These are phyloP conservation scores for Centrapalus pauciflorus DNA, from an alignment of 129 eudicot genomes.

Conservation along the genomic window DNA sequence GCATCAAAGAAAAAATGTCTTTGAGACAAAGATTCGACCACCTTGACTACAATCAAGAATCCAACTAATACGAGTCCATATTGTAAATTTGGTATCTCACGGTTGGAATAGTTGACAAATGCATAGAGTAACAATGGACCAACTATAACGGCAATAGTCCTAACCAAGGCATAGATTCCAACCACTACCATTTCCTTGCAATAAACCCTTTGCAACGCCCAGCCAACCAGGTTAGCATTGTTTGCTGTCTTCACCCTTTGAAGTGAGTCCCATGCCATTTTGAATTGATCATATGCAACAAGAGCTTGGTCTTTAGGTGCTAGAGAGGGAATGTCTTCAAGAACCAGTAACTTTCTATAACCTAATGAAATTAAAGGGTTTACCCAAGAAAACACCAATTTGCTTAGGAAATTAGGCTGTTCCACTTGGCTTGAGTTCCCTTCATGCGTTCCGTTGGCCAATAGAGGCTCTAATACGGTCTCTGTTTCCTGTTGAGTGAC, in stretches of 20 bases:
- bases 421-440: neutral
- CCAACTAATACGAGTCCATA: constrained; percentile 51
- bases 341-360: constrained; percentile 33
- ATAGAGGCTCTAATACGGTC: constrained; percentile 31
- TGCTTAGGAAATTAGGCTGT: constrained; percentile 36
- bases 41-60: constrained; percentile 40
- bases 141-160: constrained; percentile 28
- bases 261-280: constrained; percentile 30
- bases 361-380: constrained; percentile 49
- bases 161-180: constrained; percentile 39
- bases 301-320: constrained; percentile 51
- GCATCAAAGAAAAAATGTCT: constrained; percentile 56
- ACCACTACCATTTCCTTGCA: constrained; percentile 37
- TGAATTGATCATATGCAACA: constrained; percentile 38
- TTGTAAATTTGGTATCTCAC: constrained; percentile 13
- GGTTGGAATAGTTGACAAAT: constrained; percentile 46
- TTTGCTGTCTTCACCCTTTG: constrained; percentile 22
- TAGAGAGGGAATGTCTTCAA: constrained; percentile 56
- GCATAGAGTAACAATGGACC: constrained; percentile 54
- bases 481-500: neutral
- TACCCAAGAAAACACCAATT: constrained; percentile 56
- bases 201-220: constrained; percentile 38
- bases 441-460: constrained; percentile 17
- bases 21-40: constrained; percentile 52
- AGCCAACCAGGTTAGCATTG: constrained; percentile 27